These are phyloP conservation scores for Phyllosticta citribraziliensis DNA, from an alignment of 2,329 filamentous ascomycete species.

Conservation along the genomic window DNA sequence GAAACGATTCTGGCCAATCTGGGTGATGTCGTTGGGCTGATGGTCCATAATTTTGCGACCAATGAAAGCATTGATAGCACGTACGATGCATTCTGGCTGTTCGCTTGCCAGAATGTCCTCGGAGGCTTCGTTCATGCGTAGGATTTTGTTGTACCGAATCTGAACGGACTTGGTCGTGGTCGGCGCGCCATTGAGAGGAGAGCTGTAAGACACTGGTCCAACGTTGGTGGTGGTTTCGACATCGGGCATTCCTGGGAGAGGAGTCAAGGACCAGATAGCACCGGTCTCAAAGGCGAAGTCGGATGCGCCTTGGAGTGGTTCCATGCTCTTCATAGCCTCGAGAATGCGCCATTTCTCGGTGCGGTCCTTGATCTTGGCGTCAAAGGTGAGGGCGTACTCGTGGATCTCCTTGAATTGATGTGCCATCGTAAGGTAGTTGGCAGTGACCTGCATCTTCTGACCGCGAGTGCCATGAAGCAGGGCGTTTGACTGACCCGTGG, in stretches of 20 bases:
- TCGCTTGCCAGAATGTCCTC: background rate
- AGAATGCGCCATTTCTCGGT: background rate
- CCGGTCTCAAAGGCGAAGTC: background rate
- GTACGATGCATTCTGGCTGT: background rate
- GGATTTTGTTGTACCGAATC: background rate
- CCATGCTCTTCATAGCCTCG: background rate
- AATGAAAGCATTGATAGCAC: background rate
- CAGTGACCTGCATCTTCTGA: background rate
- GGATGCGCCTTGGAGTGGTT: background rate
- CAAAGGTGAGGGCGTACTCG: background rate
- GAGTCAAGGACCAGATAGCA: background rate
- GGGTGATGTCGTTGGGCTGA: background rate
- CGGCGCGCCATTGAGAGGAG: background rate
- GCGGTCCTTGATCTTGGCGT: background rate
- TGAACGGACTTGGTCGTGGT: background rate
- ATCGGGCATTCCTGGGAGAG: background rate
- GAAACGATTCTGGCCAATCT: background rate
- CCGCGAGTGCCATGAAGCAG: background rate
- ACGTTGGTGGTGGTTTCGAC: background rate
- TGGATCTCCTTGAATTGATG: background rate
- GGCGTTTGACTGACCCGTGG: background rate
- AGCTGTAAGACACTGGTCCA: background rate
- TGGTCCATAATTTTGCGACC: background rate
- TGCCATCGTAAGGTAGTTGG: background rate
- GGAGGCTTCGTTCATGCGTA: background rate